Evolutionary conservation across 2,329 filamentous ascomycete genomes (phyloP).

Genomic region (Fusarium miscanthi): DNA sequence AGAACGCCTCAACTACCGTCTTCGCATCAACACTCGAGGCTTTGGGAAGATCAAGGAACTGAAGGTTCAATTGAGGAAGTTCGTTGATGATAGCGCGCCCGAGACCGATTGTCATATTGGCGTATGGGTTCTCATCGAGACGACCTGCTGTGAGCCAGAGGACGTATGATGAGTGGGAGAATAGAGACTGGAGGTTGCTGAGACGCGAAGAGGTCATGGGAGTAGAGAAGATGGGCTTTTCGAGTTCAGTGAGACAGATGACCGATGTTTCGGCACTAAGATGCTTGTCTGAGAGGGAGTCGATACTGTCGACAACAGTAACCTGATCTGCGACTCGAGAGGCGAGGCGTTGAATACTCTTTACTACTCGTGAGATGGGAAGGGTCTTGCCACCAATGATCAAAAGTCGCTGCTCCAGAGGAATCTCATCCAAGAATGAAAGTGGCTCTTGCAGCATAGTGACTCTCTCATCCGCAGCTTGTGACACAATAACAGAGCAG

Average conservation of each 20-base stretch:
- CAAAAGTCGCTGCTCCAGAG: not conserved
- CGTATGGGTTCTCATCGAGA: not conserved
- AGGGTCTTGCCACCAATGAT: not conserved
- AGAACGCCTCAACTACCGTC: not conserved
- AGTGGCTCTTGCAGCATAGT: not conserved
- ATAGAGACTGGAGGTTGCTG: not conserved
- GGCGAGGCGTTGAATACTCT: not conserved
- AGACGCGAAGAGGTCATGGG: not conserved
- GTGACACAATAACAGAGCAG: not conserved
- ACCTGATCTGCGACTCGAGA: not conserved
- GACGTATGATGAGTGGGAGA: not conserved
- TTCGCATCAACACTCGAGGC: not conserved
- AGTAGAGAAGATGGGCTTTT: not conserved
- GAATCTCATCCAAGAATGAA: not conserved
- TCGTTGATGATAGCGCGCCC: not conserved
- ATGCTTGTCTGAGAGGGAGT: not conserved
- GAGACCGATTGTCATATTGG: constrained; percentile 1
- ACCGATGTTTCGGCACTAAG: not conserved
- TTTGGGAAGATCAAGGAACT: not conserved
- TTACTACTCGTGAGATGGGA: not conserved
- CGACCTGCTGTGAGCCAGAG: constrained; percentile 1
- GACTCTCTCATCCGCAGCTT: not conserved
- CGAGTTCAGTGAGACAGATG: not conserved
- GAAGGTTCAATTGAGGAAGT: not conserved
- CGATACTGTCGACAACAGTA: not conserved